phyloP scores from a whole-genome alignment of 2,329 filamentous ascomycete genomes.

The Bipolaris zeicola region DNA sequence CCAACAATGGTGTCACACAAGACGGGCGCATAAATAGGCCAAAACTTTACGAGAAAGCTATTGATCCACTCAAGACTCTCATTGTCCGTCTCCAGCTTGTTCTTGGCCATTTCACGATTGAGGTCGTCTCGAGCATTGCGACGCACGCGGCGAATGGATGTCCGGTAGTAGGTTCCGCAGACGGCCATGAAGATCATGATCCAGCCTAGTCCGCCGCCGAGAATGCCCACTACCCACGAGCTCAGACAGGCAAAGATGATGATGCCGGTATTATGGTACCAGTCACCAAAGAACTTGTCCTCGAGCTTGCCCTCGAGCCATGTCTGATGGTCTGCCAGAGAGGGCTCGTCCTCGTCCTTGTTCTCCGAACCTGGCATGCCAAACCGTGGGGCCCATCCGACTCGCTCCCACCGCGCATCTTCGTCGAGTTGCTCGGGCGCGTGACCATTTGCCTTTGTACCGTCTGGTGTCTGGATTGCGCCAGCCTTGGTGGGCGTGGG shows the following conservation, averaged over 20 bases:
- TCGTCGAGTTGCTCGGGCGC: conserved; percentile 59
- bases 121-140: conserved; percentile 97
- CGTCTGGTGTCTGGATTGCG: conserved; percentile 61
- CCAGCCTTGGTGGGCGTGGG: conserved; percentile 74
- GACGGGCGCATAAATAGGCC: conserved; percentile 97
- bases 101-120: conserved; percentile 84
- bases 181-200: conserved; percentile 89
- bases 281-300: conserved; percentile 93
- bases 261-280: conserved; percentile 96
- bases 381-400: conserved; percentile 89
- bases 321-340: conserved; percentile 84
- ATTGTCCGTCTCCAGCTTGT: conserved; percentile 83
- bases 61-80: conserved; percentile 99
- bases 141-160: conserved; percentile 88
- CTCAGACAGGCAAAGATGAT: conserved; percentile 90
- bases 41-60: conserved; percentile 97
- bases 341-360: conserved; percentile 64
- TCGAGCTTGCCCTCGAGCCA: conserved; percentile 82
- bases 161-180: conserved; percentile 95
- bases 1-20: conserved; percentile 90
- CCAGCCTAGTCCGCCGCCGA: conserved; percentile 93
- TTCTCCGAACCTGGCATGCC: conserved; percentile 60
- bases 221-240: conserved; percentile 86
- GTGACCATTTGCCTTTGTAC: conserved; percentile 58
- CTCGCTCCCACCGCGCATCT: conserved; percentile 59